phyloP scores from a whole-genome alignment of 2,329 filamentous ascomycete species.

The Neurospora sp. region DNA sequence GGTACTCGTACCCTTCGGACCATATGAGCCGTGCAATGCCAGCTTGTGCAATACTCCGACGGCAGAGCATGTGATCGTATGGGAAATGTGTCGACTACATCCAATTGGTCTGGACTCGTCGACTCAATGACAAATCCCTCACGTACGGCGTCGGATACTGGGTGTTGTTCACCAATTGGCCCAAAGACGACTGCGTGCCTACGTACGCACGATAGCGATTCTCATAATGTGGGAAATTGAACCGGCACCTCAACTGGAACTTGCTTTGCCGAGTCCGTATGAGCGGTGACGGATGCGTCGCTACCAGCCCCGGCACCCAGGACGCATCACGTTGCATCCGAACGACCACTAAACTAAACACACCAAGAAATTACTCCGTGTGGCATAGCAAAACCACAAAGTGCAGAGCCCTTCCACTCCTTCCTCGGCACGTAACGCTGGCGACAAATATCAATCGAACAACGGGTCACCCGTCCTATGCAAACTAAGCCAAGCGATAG shows the following conservation, averaged over 20 bases:
- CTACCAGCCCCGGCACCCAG: constrained; percentile 6
- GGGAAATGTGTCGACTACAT: not conserved
- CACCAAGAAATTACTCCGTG: constrained; percentile 3
- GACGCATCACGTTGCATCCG: constrained; percentile 12
- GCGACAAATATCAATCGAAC: not conserved
- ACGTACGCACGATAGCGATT: not conserved
- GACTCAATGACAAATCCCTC: not conserved
- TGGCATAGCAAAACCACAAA: constrained; percentile 2
- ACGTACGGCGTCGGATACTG: not conserved
- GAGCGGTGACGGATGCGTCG: constrained; percentile 2
- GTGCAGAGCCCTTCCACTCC: not conserved
- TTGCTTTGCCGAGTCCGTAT: not conserved
- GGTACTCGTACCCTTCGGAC: not conserved
- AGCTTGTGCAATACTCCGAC: not conserved
- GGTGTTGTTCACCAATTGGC: not conserved
- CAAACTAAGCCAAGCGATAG: not conserved
- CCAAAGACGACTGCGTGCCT: not conserved
- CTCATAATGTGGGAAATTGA: not conserved
- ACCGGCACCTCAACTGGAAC: not conserved
- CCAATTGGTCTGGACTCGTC: not conserved
- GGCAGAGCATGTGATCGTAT: not conserved
- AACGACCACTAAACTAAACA: not conserved
- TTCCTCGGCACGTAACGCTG: not conserved
- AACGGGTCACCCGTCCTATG: not conserved
- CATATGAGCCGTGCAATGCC: not conserved